Evolutionary conservation across 2,329 filamentous ascomycete species (phyloP).

Genomic region (Cladosporium sp.): DNA sequence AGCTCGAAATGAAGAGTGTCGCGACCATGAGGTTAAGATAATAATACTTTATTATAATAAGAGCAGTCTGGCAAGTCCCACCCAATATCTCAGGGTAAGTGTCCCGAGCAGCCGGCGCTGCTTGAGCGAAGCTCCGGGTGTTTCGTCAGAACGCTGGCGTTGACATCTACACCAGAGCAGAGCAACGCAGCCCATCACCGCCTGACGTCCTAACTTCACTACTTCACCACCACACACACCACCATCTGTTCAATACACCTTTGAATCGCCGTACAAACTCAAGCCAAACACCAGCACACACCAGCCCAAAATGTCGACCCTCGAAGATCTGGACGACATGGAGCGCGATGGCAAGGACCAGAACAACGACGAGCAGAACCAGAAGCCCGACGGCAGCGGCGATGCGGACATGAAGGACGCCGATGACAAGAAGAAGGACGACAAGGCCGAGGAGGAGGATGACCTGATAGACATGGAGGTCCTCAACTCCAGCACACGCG

Average conservation of each 20-base stretch:
- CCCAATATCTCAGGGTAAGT: too few relatives aligned
- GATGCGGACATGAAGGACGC: constrained; percentile 93
- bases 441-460: constrained; percentile 64
- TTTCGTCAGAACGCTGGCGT: constrained; percentile 9
- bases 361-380: constrained; percentile 53
- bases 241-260: neutral
- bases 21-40: too few relatives aligned
- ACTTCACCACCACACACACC: neutral
- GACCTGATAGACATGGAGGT: constrained; percentile 92
- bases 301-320: constrained; percentile 69
- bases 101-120: neutral
- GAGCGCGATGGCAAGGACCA: constrained; percentile 67
- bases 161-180: constrained; percentile 1
- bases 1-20: too few relatives aligned
- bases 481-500: constrained; percentile 84
- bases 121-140: neutral
- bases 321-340: constrained; percentile 88
- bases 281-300: too few relatives aligned
- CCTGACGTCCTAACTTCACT: neutral
- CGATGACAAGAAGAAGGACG: constrained; percentile 53
- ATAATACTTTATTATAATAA: too few relatives aligned
- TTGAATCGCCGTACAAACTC: too few relatives aligned
- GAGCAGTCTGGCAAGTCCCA: too few relatives aligned
- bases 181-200: constrained; percentile 11
- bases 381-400: constrained; percentile 49